Base-by-base conservation (phyloP, 2,329 filamentous ascomycete species). In the Aureobasidium sp. region DNA sequence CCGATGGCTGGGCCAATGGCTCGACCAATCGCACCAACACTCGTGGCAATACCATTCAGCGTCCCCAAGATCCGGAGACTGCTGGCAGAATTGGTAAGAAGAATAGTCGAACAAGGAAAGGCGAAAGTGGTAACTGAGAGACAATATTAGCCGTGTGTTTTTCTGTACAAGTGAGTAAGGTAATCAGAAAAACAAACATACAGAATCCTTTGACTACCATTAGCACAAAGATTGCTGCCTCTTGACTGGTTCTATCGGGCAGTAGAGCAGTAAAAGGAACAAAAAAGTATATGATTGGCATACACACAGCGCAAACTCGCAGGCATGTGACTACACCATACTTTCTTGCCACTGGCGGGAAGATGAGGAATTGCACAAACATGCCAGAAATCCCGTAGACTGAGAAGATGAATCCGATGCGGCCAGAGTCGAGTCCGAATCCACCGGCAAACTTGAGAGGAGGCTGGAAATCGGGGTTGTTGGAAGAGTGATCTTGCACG, bases 41-140 rank as follows among this genome's bases (percentile, higher is more conserved):
- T 89, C 0, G 92, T 96, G 0, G 91, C 92, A 64, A 96, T 86
- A 2, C 93, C 94, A 70, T 97, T 97, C 61, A 97, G 77, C 0
- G 92, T 97, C 1, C 91, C 92, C 5, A 97, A 82, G 11, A 96
- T 84, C 47, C 82, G 79, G 17, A 96, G 77, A 61, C 87, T 91
- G 0, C 81, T 76, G 5, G 91, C 91, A 11, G 87, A 90, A 75
- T 97, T 97, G 31, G 92, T 97, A 41, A 97, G 82, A 52, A 97
- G 80, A 68, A 97, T 97, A 6, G 90, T 96, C 29, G 84, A 87
- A 69, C 90, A 94, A 0, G 94, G 93, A 72, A 97, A 97, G 0
- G 88, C 88, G 69, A 97, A 87, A 66, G 95, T 94, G 63, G 87
- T 85, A 42, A 83, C 55, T 58, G 22, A 3, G 14, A 45, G 12